Percentiles rank a stretch among this genome's conserved stretches.
Conservation (phyloP, 495 filamentous ascomycete species). For the Cercophora samala region DNA sequence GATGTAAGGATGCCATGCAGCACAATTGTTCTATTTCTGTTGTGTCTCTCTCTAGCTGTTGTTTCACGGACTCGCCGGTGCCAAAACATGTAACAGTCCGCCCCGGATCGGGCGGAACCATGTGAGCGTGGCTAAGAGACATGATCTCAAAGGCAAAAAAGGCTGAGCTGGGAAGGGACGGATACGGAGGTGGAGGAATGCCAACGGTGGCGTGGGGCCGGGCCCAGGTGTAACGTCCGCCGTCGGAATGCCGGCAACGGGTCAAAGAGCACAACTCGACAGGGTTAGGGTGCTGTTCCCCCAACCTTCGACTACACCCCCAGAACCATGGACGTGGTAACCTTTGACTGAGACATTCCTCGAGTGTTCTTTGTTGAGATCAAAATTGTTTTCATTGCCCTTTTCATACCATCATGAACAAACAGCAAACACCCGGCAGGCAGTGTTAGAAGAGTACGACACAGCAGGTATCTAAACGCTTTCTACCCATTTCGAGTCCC, state of each 20-base stretch:
- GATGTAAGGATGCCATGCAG: background rate
- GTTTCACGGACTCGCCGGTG: background rate
- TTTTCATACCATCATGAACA: constrained; percentile 1
- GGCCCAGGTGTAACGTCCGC: background rate
- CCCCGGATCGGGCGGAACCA: background rate
- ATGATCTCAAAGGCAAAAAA: background rate
- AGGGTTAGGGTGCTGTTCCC: background rate
- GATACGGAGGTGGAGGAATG: background rate
- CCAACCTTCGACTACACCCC: background rate
- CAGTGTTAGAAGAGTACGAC: background rate
- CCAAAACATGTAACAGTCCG: background rate
- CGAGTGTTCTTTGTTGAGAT: background rate
- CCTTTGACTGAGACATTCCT: background rate
- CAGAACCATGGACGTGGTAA: background rate
- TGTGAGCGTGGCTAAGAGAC: background rate
- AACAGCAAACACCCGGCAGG: background rate
- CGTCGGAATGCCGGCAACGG: background rate
- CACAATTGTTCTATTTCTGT: background rate
- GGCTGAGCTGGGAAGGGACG: background rate
- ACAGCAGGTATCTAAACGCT: background rate
- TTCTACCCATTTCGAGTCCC: background rate
- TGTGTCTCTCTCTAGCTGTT: background rate
- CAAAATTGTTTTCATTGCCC: background rate
- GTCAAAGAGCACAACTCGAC: background rate
- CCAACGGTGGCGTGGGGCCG: background rate